These are phyloP conservation scores for Penicillium nucicola DNA, from an alignment of 495 filamentous ascomycete species.

Conservation along the genomic window DNA sequence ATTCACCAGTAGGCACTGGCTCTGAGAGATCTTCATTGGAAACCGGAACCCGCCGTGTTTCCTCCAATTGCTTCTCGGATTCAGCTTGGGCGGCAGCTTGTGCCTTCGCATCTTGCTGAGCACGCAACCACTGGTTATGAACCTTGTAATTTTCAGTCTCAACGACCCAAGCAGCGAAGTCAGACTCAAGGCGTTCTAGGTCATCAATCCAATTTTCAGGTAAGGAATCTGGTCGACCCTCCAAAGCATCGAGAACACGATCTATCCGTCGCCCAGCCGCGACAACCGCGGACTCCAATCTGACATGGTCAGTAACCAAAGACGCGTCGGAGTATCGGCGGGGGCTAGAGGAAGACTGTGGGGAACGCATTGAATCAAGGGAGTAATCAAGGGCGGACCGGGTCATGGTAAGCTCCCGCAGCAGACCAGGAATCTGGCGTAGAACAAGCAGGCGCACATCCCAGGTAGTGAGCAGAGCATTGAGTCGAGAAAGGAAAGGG, in stretches of 20 bases:
- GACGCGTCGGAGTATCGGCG: slow-evolving; percentile 42
- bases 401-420: slow-evolving; percentile 62
- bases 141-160: slow-evolving; percentile 45
- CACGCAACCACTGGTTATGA: slow-evolving; percentile 40
- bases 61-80: neutral
- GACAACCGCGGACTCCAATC: slow-evolving; percentile 66
- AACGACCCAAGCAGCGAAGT: slow-evolving; percentile 77
- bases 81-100: neutral
- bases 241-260: slow-evolving; percentile 76
- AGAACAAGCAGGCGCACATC: slow-evolving; percentile 70
- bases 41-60: neutral
- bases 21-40: neutral
- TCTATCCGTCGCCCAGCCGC: slow-evolving; percentile 73
- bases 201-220: slow-evolving; percentile 85
- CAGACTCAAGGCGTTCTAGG: slow-evolving; percentile 74
- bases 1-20: neutral
- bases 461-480: slow-evolving; percentile 70
- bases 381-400: slow-evolving; percentile 61
- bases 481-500: slow-evolving; percentile 73
- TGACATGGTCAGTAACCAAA: slow-evolving; percentile 58
- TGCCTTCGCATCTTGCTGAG: slow-evolving; percentile 9
- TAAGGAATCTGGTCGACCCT: slow-evolving; percentile 76
- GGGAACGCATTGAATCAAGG: slow-evolving; percentile 53
- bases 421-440: slow-evolving; percentile 63
- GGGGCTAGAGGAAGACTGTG: slow-evolving; percentile 13